Evolutionary conservation across 768 basidiomycete species (phyloP), one percentile per base, ranked within the genome.

Genomic region (Tephrocybe sp.): DNA sequence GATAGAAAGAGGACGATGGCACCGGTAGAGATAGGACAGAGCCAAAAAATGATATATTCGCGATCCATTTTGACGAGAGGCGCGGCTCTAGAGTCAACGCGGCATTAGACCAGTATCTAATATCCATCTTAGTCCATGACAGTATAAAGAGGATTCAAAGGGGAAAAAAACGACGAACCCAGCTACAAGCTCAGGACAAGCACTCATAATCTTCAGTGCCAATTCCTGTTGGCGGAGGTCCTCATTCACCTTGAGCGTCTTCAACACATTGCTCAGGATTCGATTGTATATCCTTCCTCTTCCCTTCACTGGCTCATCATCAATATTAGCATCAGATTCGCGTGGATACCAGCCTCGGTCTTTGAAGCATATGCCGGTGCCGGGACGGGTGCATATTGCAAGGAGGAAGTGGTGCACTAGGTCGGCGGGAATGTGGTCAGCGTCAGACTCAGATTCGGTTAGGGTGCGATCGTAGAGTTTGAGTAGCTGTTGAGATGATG

Each of bases 291-390:
- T 80, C 58, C 73, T 85, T 43, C 76, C 71, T 30, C 70, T 60
- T 0, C 68, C 71, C 30, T 70, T 60, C 0, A 68, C 68, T 20
- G 73, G 72, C 0, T 77, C 78, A 21, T 68, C 72, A 8, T 73
- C 67, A 15, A 67, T 69, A 15, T 77, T 78, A 2, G 66, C 69
- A 15, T 77, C 78, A 2, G 66, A 64, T 54, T 87, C 86, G 2
- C 90, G 83, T 3, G 84, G 84, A 59, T 97, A 98, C 94, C 94
- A 98, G 2, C 94, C 94, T 7, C 81, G 77, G 60, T 95, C 92
- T 45, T 74, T 82, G 70, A 96, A 97, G 62, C 94, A 98, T 12
- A 97, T 75, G 0, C 94, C 94, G 11, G 75, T 69, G 0, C 94
- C 93, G 0, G 91, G 89, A 21, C 81, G 82, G 0, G 90, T 88